phyloP scores from a whole-genome alignment of 768 basidiomycete species.

The Collybia sp. region DNA sequence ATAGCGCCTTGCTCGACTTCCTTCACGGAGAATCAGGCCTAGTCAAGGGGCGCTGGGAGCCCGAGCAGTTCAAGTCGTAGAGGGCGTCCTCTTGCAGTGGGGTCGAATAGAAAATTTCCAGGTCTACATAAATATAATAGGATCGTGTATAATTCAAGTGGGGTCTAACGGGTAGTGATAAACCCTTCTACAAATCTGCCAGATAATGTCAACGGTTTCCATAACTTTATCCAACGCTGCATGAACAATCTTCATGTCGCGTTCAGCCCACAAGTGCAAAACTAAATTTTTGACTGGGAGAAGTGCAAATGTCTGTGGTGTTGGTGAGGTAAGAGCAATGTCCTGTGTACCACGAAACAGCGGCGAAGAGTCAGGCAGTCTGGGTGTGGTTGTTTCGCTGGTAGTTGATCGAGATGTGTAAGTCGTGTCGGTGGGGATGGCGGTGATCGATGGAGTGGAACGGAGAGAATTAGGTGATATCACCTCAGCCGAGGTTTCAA shows the following conservation, averaged over 20 bases:
- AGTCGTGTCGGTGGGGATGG: not conserved
- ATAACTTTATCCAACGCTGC: constrained; percentile 30
- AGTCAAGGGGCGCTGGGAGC: not conserved
- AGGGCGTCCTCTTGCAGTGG: not conserved
- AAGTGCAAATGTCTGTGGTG: constrained; percentile 20
- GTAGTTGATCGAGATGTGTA: constrained; percentile 1
- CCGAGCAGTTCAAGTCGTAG: not conserved
- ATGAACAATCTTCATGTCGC: constrained; percentile 16
- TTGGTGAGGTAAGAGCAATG: constrained; percentile 1
- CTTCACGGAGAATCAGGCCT: constrained; percentile 1
- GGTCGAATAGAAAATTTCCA: not conserved
- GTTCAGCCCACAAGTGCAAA: constrained; percentile 27
- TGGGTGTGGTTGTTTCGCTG: constrained; percentile 2
- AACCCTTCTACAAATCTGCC: constrained; percentile 42
- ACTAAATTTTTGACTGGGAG: constrained; percentile 23
- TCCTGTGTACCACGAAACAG: not conserved
- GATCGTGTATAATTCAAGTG: constrained; percentile 19
- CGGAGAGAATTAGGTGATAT: constrained; percentile 7
- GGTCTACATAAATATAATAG: too few relatives aligned
- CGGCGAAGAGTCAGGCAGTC: constrained; percentile 1
- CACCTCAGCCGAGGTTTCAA: constrained; percentile 12
- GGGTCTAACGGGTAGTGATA: constrained; percentile 59
- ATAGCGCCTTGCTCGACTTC: constrained; percentile 28
- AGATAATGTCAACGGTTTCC: constrained; percentile 34
- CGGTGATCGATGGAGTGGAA: constrained; percentile 2